A percentile compares a stretch with the other conserved stretches of the same genome.
phyloP scores from a whole-genome alignment of 345 rosid species.

The Gossypium mustelinum region DNA sequence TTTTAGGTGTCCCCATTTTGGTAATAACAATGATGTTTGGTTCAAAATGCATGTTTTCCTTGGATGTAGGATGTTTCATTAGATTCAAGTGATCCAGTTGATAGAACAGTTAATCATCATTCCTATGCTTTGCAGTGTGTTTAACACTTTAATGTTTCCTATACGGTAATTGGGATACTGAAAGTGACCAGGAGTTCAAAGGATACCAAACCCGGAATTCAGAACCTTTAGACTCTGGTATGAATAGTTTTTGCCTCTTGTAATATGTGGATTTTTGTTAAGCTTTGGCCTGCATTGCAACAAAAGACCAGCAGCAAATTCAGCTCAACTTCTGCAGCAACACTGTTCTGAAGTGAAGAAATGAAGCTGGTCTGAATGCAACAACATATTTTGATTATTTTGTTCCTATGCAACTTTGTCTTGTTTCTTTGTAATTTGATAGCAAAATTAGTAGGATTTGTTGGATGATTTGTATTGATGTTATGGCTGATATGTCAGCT shows the following conservation, averaged over 20 bases:
- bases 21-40: neutral
- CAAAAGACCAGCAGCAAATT: no score
- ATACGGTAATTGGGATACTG: conserved; percentile 92
- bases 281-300: no score
- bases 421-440: no score
- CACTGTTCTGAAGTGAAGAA: no score
- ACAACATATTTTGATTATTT: no score
- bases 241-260: neutral
- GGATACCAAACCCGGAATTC: conserved; percentile 94
- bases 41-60: conserved; percentile 6
- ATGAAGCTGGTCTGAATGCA: no score
- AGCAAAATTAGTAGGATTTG: no score
- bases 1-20: neutral
- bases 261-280: neutral
- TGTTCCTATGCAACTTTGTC: no score
- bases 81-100: conserved; percentile 69
- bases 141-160: conserved; percentile 20
- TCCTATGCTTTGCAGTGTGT: neutral
- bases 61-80: conserved; percentile 54
- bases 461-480: no score
- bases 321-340: no score
- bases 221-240: conserved; percentile 92
- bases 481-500: no score
- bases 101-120: conserved; percentile 44
- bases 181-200: conserved; percentile 81